A percentile compares a stretch with the other conserved stretches of the same genome.
phyloP scores from a whole-genome alignment of 139 green algal genomes.

The Micractinium sp. region DNA sequence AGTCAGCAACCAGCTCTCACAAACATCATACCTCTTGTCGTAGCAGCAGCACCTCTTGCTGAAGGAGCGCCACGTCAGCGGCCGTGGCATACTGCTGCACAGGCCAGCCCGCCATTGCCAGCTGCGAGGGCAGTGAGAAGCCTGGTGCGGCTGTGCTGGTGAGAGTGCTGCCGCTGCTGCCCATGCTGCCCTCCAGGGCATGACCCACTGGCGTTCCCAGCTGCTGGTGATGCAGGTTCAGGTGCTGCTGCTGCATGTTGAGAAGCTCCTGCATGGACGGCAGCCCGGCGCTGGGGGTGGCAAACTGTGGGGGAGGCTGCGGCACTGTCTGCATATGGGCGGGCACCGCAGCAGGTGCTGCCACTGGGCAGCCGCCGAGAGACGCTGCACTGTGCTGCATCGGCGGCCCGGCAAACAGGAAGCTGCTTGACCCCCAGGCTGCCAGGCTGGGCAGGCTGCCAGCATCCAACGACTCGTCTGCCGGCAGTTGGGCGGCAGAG shows the following conservation, averaged over 20 bases:
- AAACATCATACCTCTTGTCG: neutral
- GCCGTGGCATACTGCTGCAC: neutral
- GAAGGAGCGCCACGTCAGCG: neutral
- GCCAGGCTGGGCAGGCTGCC: neutral
- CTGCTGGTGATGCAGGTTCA: too few species aligned
- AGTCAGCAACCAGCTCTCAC: too few species aligned
- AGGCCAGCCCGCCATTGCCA: neutral
- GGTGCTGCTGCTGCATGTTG: too few species aligned
- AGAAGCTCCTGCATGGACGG: too few species aligned
- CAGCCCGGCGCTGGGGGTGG: too few species aligned
- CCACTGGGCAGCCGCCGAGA: too few species aligned
- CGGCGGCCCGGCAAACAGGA: neutral
- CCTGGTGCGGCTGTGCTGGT: too few species aligned
- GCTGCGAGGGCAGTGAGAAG: neutral
- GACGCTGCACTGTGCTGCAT: neutral
- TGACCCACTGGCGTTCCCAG: too few species aligned
- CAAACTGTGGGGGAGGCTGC: too few species aligned
- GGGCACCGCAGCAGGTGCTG: neutral
- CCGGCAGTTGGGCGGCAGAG: too few species aligned
- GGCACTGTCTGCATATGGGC: too few species aligned
- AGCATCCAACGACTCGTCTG: neutral
- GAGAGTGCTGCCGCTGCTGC: neutral
- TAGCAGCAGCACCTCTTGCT: neutral
- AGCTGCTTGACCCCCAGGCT: neutral
- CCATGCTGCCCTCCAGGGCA: neutral